Evolutionary conservation across 2,329 filamentous ascomycete genomes (phyloP).

Genomic region (Dactylonectria macrodidyma): DNA sequence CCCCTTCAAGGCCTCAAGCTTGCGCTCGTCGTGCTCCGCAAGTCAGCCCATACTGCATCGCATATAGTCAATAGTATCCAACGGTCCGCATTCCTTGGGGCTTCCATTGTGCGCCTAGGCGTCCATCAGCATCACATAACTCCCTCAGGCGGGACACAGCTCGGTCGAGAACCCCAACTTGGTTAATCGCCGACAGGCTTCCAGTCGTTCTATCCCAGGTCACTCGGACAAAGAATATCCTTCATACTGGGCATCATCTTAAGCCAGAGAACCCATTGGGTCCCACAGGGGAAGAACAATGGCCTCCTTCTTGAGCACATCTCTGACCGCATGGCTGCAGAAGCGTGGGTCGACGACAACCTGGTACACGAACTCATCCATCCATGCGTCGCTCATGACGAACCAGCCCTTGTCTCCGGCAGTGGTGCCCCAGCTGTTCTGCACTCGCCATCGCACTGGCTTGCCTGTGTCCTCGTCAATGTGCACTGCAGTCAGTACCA

Average conservation of each 20-base stretch:
- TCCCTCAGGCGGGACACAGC: not conserved
- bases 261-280: constrained; percentile 83
- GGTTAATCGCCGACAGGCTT: not conserved
- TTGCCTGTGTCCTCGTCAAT: constrained; percentile 74
- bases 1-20: constrained; percentile 1
- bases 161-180: constrained; percentile 16
- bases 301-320: constrained; percentile 79
- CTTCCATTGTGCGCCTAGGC: constrained; percentile 15
- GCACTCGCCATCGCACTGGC: constrained; percentile 84
- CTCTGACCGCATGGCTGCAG: constrained; percentile 74
- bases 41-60: constrained; percentile 33
- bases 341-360: constrained; percentile 84
- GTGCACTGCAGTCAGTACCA: constrained; percentile 92
- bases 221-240: not conserved
- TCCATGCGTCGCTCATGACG: constrained; percentile 88
- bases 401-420: constrained; percentile 87
- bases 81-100: constrained; percentile 19
- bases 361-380: constrained; percentile 88
- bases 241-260: constrained; percentile 8
- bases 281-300: constrained; percentile 84
- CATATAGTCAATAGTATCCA: constrained; percentile 22
- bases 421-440: constrained; percentile 85
- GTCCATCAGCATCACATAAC: constrained; percentile 9
- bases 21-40: constrained; percentile 23
- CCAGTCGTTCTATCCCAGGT: not conserved